A percentile compares a stretch with the other conserved stretches of the same genome.
These are phyloP conservation scores for Pyricularia grisea DNA, from an alignment of 2,329 filamentous ascomycete species.

Conservation along the genomic window DNA sequence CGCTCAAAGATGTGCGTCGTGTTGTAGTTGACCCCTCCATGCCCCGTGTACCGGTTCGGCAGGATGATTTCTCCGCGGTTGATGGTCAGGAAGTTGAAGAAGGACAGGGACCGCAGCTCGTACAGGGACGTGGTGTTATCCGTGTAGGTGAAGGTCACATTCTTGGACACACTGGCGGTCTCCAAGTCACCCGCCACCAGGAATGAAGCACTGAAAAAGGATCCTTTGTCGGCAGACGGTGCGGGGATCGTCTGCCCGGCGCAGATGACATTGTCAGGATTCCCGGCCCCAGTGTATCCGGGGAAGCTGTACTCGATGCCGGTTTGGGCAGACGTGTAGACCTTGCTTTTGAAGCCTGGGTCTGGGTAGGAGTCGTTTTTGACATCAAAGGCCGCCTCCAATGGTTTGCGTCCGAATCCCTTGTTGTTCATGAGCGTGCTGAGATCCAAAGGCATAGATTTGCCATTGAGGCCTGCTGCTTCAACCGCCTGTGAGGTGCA, in stretches of 20 bases:
- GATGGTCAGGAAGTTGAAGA: constrained; percentile 33
- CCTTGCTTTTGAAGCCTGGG: constrained; percentile 18
- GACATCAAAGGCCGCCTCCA: constrained; percentile 34
- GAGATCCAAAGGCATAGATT: constrained; percentile 21
- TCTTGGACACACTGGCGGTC: constrained; percentile 25
- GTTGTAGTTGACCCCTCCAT: constrained; percentile 29
- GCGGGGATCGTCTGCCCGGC: constrained; percentile 27
- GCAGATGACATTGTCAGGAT: constrained; percentile 33
- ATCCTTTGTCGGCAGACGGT: constrained; percentile 10
- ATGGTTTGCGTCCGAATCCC: constrained; percentile 31
- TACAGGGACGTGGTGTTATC: constrained; percentile 28
- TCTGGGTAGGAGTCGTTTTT: constrained; percentile 31
- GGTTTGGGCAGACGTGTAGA: constrained; percentile 27
- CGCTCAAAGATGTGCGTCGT: constrained; percentile 35
- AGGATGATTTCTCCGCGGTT: constrained; percentile 35
- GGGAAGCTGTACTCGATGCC: constrained; percentile 32
- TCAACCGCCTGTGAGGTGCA: neutral
- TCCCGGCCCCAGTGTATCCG: constrained; percentile 25
- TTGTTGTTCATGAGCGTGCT: constrained; percentile 34
- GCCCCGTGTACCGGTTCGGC: constrained; percentile 27
- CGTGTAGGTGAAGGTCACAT: constrained; percentile 30
- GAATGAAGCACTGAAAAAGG: constrained; percentile 31
- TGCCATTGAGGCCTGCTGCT: neutral
- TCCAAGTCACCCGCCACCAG: constrained; percentile 28
- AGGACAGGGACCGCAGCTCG: constrained; percentile 33